A percentile compares a stretch with the other conserved stretches of the same genome.
Conservation (phyloP, 257 asterid genomes). For the Salvia splendens region DNA sequence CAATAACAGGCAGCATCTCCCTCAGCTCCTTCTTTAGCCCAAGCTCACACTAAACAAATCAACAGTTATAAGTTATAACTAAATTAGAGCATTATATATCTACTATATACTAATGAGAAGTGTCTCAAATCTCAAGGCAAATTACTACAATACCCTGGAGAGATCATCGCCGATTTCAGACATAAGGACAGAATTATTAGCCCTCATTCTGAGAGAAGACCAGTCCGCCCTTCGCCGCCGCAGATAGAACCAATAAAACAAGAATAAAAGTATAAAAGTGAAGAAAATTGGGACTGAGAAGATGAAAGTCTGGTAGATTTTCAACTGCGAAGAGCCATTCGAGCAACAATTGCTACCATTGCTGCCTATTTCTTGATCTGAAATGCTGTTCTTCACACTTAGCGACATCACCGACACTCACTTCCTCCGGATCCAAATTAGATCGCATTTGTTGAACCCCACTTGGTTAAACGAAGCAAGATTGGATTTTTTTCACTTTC, state of each 20-base stretch:
- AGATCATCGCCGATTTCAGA: slow-evolving; percentile 35
- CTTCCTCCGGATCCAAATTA: background rate
- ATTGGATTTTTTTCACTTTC: slow-evolving; percentile 2
- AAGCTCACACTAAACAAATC: slow-evolving; percentile 57
- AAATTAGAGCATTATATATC: too few species aligned
- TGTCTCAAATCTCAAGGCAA: too few species aligned
- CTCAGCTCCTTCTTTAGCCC: slow-evolving; percentile 82
- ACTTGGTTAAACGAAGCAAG: slow-evolving; percentile 16
- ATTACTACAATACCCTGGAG: slow-evolving; percentile 45
- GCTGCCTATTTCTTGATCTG: slow-evolving; percentile 25
- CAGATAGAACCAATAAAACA: slow-evolving; percentile 69
- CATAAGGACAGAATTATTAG: slow-evolving; percentile 33
- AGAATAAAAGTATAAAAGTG: slow-evolving; percentile 58
- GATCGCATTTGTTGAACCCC: slow-evolving; percentile 26
- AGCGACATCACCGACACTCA: slow-evolving; percentile 35
- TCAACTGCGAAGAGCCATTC: slow-evolving; percentile 51
- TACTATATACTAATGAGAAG: too few species aligned
- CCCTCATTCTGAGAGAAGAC: slow-evolving; percentile 68
- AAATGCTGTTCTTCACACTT: slow-evolving; percentile 27
- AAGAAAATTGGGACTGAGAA: slow-evolving; percentile 73
- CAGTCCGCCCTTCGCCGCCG: slow-evolving; percentile 71
- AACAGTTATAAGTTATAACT: background rate
- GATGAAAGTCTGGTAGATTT: slow-evolving; percentile 75
- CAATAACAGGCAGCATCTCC: slow-evolving; percentile 80
- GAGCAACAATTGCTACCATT: slow-evolving; percentile 36